Evolutionary conservation across 768 basidiomycete species (phyloP).

Genomic region (Hemileccinum impolitum): DNA sequence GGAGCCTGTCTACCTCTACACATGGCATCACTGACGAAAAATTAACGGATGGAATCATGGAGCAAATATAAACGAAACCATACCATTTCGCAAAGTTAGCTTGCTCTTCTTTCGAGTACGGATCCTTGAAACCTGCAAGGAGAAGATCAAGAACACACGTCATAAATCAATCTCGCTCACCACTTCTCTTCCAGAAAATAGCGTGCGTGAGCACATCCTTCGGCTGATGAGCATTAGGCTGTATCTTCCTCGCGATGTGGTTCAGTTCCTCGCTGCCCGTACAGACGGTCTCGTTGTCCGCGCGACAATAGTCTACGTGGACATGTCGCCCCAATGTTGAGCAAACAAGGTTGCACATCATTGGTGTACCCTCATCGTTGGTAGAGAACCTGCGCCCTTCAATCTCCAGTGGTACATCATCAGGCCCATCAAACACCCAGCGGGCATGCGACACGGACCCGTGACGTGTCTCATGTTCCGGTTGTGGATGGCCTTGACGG

Average conservation of each 20-base stretch:
- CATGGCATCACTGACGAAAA: too few species aligned
- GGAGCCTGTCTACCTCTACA: too few species aligned
- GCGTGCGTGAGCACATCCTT: conserved; percentile 57
- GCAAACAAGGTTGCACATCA: conserved; percentile 62
- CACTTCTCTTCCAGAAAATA: conserved; percentile 55
- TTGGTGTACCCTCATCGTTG: conserved; percentile 56
- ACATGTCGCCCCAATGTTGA: conserved; percentile 54
- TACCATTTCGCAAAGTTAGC: conserved; percentile 53
- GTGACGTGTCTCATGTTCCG: conserved; percentile 60
- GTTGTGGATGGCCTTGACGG: conserved; percentile 50
- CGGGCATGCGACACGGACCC: conserved; percentile 58
- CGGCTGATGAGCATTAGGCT: conserved; percentile 42
- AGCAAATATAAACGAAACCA: too few species aligned
- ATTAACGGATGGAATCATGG: too few species aligned
- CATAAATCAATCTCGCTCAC: conserved; percentile 26
- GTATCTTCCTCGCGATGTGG: conserved; percentile 41
- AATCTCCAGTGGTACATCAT: conserved; percentile 48
- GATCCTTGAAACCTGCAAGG: conserved; percentile 55
- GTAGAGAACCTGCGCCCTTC: conserved; percentile 53
- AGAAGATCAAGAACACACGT: too few species aligned
- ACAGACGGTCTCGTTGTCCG: conserved; percentile 37
- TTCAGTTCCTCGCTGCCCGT: conserved; percentile 38
- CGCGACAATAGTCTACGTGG: conserved; percentile 56
- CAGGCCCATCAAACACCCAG: conserved; percentile 55
- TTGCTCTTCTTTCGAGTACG: conserved; percentile 58